A percentile compares a stretch with the other conserved stretches of the same genome.
These are phyloP conservation scores for Spathaspora sp. DNA, from an alignment of 805 yeast genomes.

Conservation along the genomic window DNA sequence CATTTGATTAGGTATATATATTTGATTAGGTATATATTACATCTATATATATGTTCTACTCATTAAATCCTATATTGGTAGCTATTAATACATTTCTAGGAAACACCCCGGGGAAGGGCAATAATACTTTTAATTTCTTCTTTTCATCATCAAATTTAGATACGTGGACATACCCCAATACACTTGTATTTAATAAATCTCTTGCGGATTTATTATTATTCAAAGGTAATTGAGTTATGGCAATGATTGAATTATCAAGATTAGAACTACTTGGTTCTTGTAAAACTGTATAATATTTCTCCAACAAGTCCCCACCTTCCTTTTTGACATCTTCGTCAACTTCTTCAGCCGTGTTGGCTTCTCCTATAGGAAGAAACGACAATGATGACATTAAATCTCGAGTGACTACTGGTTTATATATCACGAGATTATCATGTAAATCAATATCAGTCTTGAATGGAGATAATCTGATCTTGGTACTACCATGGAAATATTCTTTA, in stretches of 20 bases:
- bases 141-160: conserved; percentile 72
- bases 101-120: conserved; percentile 84
- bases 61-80: conserved; percentile 80
- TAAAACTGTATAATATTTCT: conserved; percentile 30
- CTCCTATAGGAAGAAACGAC: conserved; percentile 42
- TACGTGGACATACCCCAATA: conserved; percentile 76
- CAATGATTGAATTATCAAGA: conserved; percentile 74
- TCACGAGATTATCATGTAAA: conserved; percentile 48
- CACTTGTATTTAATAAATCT: conserved; percentile 53
- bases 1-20: conserved; percentile 52
- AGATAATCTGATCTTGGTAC: conserved; percentile 57
- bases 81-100: conserved; percentile 73
- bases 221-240: conserved; percentile 42
- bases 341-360: conserved; percentile 32
- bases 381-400: conserved; percentile 33
- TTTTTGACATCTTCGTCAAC: conserved; percentile 17
- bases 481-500: conserved; percentile 88
- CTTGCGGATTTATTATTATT: conserved; percentile 36
- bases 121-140: conserved; percentile 61
- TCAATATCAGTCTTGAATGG: conserved; percentile 84
- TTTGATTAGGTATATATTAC: too few relatives aligned
- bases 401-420: conserved; percentile 55
- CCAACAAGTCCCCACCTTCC: conserved; percentile 26
- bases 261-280: conserved; percentile 47
- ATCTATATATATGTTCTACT: conserved; percentile 35